phyloP scores from a whole-genome alignment of 305 asterid genomes.

The Plantago rigida region DNA sequence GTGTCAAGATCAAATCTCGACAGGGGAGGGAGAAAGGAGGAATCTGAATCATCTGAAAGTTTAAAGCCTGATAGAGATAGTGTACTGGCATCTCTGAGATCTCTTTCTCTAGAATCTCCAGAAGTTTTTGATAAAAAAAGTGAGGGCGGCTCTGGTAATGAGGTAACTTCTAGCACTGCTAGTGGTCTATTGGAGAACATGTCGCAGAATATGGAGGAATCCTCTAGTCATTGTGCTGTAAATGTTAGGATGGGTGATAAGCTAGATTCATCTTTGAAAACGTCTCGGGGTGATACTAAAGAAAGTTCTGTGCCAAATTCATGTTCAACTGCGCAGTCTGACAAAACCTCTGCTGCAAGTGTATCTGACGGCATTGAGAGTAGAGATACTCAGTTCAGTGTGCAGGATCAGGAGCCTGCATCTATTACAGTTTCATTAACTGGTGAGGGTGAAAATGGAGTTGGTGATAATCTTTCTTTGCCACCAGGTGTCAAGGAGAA shows the following conservation, averaged over 20 bases:
- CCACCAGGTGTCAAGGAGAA: conserved; percentile 39
- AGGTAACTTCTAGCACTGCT: conserved; percentile 28
- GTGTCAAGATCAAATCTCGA: background rate
- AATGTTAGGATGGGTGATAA: too few relatives aligned
- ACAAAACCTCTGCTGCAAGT: conserved; percentile 17
- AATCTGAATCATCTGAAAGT: conserved; percentile 26
- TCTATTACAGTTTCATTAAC: conserved; percentile 25
- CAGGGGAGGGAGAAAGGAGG: conserved; percentile 29
- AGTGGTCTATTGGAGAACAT: conserved; percentile 25
- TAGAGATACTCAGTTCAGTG: conserved; percentile 5
- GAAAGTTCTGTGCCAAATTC: conserved; percentile 24
- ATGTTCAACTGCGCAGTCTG: conserved; percentile 25
- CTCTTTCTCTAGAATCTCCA: conserved; percentile 31
- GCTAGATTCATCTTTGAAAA: background rate
- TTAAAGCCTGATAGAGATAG: conserved; percentile 16
- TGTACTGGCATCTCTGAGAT: conserved; percentile 28
- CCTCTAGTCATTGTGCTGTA: conserved; percentile 22
- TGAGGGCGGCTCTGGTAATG: conserved; percentile 29
- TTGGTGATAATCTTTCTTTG: conserved; percentile 26
- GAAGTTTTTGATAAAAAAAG: conserved; percentile 19
- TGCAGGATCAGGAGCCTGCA: conserved; percentile 26
- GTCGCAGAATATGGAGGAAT: conserved; percentile 31
- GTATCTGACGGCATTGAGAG: conserved; percentile 12
- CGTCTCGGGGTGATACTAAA: conserved; percentile 20
- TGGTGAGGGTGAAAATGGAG: conserved; percentile 42